phyloP scores from a whole-genome alignment of 805 yeast genomes.

The Kodamaea laetipori region DNA sequence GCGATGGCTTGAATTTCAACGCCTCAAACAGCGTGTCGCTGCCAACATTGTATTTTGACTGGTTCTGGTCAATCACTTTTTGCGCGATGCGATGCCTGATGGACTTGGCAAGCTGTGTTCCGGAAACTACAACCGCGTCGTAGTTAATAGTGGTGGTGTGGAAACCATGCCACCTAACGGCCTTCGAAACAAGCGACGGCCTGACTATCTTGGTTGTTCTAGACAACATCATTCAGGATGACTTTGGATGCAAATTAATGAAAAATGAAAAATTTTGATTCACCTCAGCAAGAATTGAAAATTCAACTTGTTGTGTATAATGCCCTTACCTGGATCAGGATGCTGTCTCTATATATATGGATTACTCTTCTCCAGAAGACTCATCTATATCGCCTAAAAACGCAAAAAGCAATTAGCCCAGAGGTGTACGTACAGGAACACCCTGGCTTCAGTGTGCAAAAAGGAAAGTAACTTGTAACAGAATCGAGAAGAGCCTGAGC shows the following conservation, averaged over 20 bases:
- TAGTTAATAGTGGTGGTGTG: slow-evolving; percentile 17
- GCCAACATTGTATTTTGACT: slow-evolving; percentile 10
- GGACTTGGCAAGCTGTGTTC: slow-evolving; percentile 42
- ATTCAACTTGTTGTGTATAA: neutral
- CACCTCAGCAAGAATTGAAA: neutral
- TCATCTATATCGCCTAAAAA: too few relatives aligned
- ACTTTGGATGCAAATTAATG: slow-evolving; percentile 1
- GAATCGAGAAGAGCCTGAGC: neutral
- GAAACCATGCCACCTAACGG: slow-evolving; percentile 8
- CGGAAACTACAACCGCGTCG: slow-evolving; percentile 43
- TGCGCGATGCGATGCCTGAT: slow-evolving; percentile 41
- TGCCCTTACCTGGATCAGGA: neutral
- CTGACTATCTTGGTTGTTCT: slow-evolving; percentile 7
- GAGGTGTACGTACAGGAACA: slow-evolving; percentile 5
- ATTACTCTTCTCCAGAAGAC: too few relatives aligned
- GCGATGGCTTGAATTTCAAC: slow-evolving; percentile 63
- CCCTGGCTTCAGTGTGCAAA: neutral
- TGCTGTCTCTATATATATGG: neutral
- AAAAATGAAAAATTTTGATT: neutral
- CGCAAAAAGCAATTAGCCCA: neutral
- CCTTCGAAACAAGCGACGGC: slow-evolving; percentile 7
- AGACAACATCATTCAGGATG: slow-evolving; percentile 1
- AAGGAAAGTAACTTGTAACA: neutral
- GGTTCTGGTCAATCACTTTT: slow-evolving; percentile 41
- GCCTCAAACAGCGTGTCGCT: slow-evolving; percentile 25